Percentiles rank a stretch among this genome's conserved stretches.
phyloP scores from a whole-genome alignment of 352 stramenopile genomes.

The Phytophthora parvispora region DNA sequence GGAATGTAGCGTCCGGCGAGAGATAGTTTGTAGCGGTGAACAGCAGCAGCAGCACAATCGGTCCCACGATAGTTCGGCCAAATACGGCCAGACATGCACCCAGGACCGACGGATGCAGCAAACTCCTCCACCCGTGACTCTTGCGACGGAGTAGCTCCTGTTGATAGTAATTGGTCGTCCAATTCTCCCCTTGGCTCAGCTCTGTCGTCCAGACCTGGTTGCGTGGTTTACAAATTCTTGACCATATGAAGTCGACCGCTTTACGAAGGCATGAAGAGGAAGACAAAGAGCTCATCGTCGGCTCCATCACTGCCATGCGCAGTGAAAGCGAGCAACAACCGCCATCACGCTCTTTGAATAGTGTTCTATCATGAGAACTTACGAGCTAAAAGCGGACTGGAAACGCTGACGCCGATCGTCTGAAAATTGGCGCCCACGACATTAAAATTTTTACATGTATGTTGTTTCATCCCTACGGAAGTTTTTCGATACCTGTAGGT shows the following conservation, averaged over 20 bases:
- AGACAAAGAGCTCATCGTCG: slow-evolving; percentile 7
- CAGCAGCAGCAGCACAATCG: slow-evolving; percentile 26
- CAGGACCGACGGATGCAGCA: slow-evolving; percentile 17
- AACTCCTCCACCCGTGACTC: slow-evolving; percentile 2
- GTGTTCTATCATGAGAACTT: too few species aligned
- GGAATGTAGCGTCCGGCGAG: slow-evolving; percentile 19
- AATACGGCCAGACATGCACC: slow-evolving; percentile 25
- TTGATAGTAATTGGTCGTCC: slow-evolving; percentile 25
- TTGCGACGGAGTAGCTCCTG: slow-evolving; percentile 13
- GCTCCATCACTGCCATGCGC: not conserved
- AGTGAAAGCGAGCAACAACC: not conserved
- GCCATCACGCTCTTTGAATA: too few species aligned
- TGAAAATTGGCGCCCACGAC: too few species aligned
- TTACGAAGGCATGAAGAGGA: not conserved
- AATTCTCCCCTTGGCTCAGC: slow-evolving; percentile 6
- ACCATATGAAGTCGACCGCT: not conserved
- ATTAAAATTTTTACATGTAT: too few species aligned
- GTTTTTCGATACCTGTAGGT: too few species aligned
- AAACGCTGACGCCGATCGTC: too few species aligned
- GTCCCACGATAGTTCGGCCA: slow-evolving; percentile 22
- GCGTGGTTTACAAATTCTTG: slow-evolving; percentile 3
- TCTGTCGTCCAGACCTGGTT: slow-evolving; percentile 3
- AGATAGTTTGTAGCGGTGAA: slow-evolving; percentile 30
- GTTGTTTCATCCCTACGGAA: too few species aligned
- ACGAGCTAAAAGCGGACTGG: too few species aligned